Evolutionary conservation across 169 alveolate genomes (phyloP).

Genomic region (Blepharisma undulans): DNA sequence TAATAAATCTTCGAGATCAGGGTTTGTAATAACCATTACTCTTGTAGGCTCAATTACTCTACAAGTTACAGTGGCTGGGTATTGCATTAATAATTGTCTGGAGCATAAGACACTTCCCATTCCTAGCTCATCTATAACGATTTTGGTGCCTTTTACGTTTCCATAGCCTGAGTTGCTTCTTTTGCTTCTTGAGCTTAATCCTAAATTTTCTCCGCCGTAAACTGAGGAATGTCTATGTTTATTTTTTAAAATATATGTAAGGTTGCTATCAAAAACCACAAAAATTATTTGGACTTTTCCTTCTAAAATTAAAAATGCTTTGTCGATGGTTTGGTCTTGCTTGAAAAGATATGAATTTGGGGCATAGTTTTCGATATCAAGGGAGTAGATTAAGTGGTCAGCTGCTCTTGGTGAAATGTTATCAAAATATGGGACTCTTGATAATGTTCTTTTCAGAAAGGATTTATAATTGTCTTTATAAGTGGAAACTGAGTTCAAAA

Average conservation of each 20-base stretch:
- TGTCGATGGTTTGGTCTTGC: background rate
- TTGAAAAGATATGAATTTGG: background rate
- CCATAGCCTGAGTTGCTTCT: background rate
- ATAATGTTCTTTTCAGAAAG: background rate
- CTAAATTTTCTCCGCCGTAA: background rate
- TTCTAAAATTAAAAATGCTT: slow-evolving; percentile 1
- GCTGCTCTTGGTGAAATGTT: background rate
- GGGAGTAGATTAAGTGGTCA: background rate
- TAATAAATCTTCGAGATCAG: background rate
- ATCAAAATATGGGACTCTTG: background rate
- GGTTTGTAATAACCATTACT: background rate
- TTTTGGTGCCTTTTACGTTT: background rate
- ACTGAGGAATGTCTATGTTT: background rate
- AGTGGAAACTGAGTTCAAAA: background rate
- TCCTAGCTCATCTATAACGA: slow-evolving; percentile 1
- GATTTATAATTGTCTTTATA: background rate
- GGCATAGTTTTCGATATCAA: background rate
- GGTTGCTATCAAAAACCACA: background rate
- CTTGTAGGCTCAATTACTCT: background rate
- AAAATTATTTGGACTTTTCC: slow-evolving; percentile 5
- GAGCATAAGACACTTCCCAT: slow-evolving; percentile 6
- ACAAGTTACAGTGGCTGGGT: background rate
- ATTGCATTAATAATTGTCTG: background rate
- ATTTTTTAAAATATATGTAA: background rate
- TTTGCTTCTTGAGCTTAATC: background rate